A percentile compares a stretch with the other conserved stretches of the same genome.
Conservation (phyloP, 202 grass and related monocot species). For the Dendrocalamus latiflorus region DNA sequence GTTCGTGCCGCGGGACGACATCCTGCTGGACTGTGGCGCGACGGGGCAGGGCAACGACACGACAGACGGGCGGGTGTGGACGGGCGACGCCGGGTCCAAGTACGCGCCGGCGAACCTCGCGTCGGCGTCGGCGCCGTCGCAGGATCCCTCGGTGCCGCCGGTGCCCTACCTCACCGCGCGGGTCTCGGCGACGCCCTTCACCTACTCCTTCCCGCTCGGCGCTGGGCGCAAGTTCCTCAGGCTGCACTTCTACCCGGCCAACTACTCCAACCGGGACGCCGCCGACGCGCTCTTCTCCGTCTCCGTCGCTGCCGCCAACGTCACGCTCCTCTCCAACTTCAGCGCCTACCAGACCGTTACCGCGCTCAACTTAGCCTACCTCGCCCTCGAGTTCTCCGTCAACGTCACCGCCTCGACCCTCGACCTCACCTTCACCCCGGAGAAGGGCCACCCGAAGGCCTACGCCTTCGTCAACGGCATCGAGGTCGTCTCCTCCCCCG, state of each 20-base stretch:
- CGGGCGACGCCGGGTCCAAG: constrained; percentile 51
- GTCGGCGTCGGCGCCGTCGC: constrained; percentile 12
- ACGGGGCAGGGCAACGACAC: constrained; percentile 50
- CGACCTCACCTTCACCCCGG: constrained; percentile 73
- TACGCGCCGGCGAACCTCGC: constrained; percentile 38
- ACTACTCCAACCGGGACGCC: constrained; percentile 45
- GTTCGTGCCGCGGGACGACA: constrained; percentile 64
- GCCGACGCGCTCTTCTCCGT: constrained; percentile 72
- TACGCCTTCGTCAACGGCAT: constrained; percentile 85
- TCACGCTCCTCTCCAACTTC: constrained; percentile 74
- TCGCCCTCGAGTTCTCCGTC: constrained; percentile 66
- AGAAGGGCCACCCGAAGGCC: constrained; percentile 41
- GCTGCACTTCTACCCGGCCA: too few species aligned
- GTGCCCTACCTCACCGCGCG: constrained; percentile 64
- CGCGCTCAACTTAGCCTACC: constrained; percentile 52
- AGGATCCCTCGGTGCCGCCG: constrained; percentile 57
- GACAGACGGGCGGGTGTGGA: constrained; percentile 51
- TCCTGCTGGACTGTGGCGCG: constrained; percentile 73
- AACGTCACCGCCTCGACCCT: constrained; percentile 50
- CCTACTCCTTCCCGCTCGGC: too few species aligned
- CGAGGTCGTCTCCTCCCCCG: constrained; percentile 65
- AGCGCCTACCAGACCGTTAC: constrained; percentile 59
- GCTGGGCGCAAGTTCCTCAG: too few species aligned
- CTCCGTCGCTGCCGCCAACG: constrained; percentile 24
- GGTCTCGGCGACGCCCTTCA: constrained; percentile 50